Evolutionary conservation across 2,329 filamentous ascomycete species (phyloP), one percentile per base, ranked within the genome.

Genomic region (Fusarium scirpi): DNA sequence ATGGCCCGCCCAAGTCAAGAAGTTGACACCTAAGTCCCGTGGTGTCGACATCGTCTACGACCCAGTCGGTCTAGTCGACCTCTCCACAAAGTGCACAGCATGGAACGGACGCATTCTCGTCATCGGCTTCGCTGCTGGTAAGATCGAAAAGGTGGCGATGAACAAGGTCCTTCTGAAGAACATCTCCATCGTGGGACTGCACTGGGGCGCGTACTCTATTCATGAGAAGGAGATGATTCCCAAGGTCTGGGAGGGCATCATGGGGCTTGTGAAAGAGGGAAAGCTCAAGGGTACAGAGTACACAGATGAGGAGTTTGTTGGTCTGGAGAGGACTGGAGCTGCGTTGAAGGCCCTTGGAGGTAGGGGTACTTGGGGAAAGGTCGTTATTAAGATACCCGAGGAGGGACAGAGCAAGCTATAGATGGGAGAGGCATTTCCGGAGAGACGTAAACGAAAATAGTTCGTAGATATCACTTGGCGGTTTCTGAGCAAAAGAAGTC

Each of bases 11-110:
- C 80, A 89, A 65, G 94, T 98, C 49, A 92, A 92, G 83, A 89
- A 88, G 72, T 80, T 98, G 62, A 95, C 92, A 7, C 93, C 92
- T 0, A 88, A 89, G 67, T 87, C 87, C 2, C 80, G 83, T 46
- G 89, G 94, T 13, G 94, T 97, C 20, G 94, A 98, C 80, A 93
- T 98, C 54, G 94, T 98, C 24, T 98, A 94, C 82, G 95, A 98
- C 79, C 94, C 95, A 15, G 95, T 98, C 2, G 95, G 95, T 2
- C 83, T 98, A 78, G 93, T 98, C 52, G 94, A 97, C 71, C 87
- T 90, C 77, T 94, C 91, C 73, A 92, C 94, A 73, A 97, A 97
- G 82, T 98, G 95, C 82, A 93, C 92, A 6, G 92, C 94, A 6
- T 98, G 94, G 94, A 97, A 97, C 79, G 95, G 93, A 2, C 87